A percentile compares a stretch with the other conserved stretches of the same genome.
These are phyloP conservation scores for Colletotrichum sp. DNA, from an alignment of 2,329 filamentous ascomycete species.

Conservation along the genomic window DNA sequence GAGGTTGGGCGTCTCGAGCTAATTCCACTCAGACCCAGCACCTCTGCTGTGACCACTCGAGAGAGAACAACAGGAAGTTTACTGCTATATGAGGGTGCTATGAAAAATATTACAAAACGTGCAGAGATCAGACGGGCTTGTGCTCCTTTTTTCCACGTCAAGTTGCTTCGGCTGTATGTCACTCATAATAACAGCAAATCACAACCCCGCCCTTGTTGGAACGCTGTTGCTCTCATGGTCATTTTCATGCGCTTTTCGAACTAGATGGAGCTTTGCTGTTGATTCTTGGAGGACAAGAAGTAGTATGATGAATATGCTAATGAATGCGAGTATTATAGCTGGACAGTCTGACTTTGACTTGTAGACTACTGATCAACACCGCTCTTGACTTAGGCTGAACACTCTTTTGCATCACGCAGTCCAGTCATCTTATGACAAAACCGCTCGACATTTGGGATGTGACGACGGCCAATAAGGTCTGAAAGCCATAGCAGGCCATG, in stretches of 20 bases:
- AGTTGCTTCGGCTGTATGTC: not conserved
- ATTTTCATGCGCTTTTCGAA: conserved; percentile 39
- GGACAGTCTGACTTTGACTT: conserved; percentile 4
- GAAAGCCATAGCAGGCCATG: not conserved
- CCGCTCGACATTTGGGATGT: not conserved
- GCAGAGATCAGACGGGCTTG: not conserved
- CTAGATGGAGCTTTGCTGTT: conserved; percentile 40
- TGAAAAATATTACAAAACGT: not conserved
- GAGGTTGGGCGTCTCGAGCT: too few relatives aligned
- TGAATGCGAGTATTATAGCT: conserved; percentile 28
- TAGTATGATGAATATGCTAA: conserved; percentile 26
- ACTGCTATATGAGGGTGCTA: not conserved
- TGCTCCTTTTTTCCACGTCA: accelerated
- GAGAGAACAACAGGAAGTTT: too few relatives aligned
- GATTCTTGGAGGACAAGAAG: conserved; percentile 41
- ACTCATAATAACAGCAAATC: conserved; percentile 17
- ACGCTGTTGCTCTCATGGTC: conserved; percentile 30
- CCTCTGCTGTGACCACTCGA: too few relatives aligned
- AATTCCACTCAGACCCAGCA: too few relatives aligned
- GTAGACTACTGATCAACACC: conserved; percentile 20
- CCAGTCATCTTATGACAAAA: not conserved
- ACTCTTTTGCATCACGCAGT: not conserved
- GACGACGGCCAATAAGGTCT: not conserved
- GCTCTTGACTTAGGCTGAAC: conserved; percentile 22
- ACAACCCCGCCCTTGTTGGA: conserved; percentile 42